Conservation (phyloP, 805 yeast species). For the Zygoascus tannicola region DNA sequence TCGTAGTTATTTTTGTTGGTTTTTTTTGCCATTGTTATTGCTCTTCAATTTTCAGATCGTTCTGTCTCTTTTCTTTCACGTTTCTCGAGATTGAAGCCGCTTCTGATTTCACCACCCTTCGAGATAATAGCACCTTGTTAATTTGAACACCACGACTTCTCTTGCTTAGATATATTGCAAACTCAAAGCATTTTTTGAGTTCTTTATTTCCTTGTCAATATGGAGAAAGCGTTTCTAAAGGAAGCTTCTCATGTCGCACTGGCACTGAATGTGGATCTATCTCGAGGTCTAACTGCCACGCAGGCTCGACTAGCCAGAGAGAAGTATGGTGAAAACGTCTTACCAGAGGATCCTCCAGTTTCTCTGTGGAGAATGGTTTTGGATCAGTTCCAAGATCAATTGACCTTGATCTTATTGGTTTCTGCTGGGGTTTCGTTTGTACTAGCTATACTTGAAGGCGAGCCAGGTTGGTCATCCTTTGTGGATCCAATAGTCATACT, state of each 20-base stretch:
- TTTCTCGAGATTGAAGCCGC: too few species aligned
- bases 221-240: slow-evolving; percentile 13
- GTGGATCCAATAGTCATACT: slow-evolving; percentile 45
- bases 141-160: too few species aligned
- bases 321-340: slow-evolving; percentile 21
- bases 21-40: too few species aligned
- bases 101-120: too few species aligned
- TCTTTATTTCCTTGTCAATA: slow-evolving; percentile 15
- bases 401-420: slow-evolving; percentile 76
- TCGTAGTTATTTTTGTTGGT: too few species aligned
- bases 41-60: too few species aligned
- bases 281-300: slow-evolving; percentile 16
- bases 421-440: slow-evolving; percentile 77
- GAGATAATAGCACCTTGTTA: too few species aligned
- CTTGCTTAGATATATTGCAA: not conserved
- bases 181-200: not conserved
- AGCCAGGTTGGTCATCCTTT: slow-evolving; percentile 44
- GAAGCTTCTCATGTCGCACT: slow-evolving; percentile 10
- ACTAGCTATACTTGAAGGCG: slow-evolving; percentile 87
- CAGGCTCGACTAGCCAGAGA: slow-evolving; percentile 14
- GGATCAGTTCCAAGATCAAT: slow-evolving; percentile 61
- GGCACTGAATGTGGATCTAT: slow-evolving; percentile 14
- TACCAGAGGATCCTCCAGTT: slow-evolving; percentile 32
- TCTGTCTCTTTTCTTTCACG: too few species aligned
- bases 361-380: slow-evolving; percentile 30